Base-by-base conservation (phyloP, 2,329 filamentous ascomycete genomes). In the Tothia fuscella region DNA sequence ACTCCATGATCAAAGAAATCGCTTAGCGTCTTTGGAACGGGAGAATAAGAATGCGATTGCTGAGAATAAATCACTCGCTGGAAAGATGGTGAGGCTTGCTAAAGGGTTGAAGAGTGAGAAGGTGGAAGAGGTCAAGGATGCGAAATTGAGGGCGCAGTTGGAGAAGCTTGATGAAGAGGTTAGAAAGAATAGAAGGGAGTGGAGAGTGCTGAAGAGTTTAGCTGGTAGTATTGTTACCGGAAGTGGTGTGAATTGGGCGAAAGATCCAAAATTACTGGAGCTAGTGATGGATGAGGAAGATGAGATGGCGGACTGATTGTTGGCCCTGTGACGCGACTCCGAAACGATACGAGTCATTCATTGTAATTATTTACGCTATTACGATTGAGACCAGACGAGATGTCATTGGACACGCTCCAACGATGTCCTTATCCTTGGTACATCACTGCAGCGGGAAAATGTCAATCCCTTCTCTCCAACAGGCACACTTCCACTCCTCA, bases 171-270 rank as follows among this genome's bases (percentile, higher is more conserved):
- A 85, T 51, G 61, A 56, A 5, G 70, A 78, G 30, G 62, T 82
- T 45, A 77, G 71, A 51, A 64, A 65, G 17, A 80, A 76, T 55
- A 74, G 74, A 47, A 75, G 77, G 49, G 72, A 72, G 53, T 85
- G 79, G 78, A 76, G 76, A 52, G 76, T 80, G 16, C 74, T 89
- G 58, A 91, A 89, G 62, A 82, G 76, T 19, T 75, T 86, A 31
- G 71, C 82, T n/a, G 82, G 81, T 53, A 84, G 81, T 14, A 71
- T 87, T 42, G 73, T 93, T 35, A 82, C 77, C 4, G 84, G 82
- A 3, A 93, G 85, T 57, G 86, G 86, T 35, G 68, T 91, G 41
- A 78, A 93, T 54, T 93, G 86, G 86, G 77, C 76, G 10, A 66
- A 72, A 30, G 78, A 93, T 58, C 70, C 77, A 39, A 68, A 67